Evolutionary conservation across 768 basidiomycete genomes (phyloP).

Genomic region (Podaxis mareebaensis): DNA sequence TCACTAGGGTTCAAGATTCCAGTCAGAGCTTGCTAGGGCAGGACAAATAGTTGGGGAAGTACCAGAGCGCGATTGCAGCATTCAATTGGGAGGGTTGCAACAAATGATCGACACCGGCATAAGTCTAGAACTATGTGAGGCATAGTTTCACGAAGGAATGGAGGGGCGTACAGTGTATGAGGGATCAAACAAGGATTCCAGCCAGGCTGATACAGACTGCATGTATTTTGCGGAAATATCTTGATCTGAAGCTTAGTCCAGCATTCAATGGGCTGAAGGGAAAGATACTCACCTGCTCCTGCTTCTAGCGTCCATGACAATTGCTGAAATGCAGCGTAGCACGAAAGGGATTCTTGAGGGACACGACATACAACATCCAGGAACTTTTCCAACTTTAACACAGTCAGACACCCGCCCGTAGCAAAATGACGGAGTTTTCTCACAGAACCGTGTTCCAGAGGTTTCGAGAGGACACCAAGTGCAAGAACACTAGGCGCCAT

Average conservation of each 20-base stretch:
- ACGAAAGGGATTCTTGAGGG: conserved; percentile 37
- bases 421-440: not conserved
- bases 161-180: not conserved
- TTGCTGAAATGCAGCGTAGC: conserved; percentile 56
- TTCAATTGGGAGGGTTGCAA: conserved; percentile 14
- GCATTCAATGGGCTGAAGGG: not conserved
- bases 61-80: conserved; percentile 5
- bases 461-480: conserved; percentile 1
- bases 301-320: conserved; percentile 51
- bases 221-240: conserved; percentile 7
- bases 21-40: not conserved
- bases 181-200: conserved; percentile 10
- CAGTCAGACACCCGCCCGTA: not conserved
- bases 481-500: not conserved
- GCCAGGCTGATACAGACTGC: conserved; percentile 10
- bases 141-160: not conserved
- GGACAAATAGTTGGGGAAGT: not conserved
- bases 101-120: not conserved
- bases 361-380: conserved; percentile 4
- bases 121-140: not conserved
- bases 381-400: conserved; percentile 11
- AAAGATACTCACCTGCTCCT: conserved; percentile 36
- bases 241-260: not conserved
- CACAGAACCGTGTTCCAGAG: not conserved
- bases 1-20: conserved; percentile 34